These are phyloP conservation scores for Yarrowia phangngaensis DNA, from an alignment of 805 yeast species.

Conservation along the genomic window DNA sequence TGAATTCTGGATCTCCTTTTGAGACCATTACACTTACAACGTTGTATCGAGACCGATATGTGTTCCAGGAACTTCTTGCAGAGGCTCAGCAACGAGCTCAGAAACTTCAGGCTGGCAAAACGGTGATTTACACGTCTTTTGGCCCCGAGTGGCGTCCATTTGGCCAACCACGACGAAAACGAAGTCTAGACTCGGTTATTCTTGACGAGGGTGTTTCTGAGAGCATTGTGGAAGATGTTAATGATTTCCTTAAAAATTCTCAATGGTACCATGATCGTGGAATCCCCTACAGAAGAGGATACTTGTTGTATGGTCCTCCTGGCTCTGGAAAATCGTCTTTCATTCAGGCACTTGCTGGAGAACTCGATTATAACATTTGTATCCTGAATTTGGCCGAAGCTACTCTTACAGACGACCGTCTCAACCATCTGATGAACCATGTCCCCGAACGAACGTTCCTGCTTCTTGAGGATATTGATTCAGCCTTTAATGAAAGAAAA, in stretches of 20 bases:
- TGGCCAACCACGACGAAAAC: slow-evolving; percentile 88
- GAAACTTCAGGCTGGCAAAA: slow-evolving; percentile 81
- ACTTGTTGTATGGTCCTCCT: slow-evolving; percentile 92
- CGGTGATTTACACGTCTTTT: slow-evolving; percentile 90
- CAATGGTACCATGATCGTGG: slow-evolving; percentile 94
- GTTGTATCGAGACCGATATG: slow-evolving; percentile 67
- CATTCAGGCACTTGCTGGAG: slow-evolving; percentile 95
- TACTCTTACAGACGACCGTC: slow-evolving; percentile 87
- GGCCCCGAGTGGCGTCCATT: slow-evolving; percentile 99
- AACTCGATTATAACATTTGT: slow-evolving; percentile 91
- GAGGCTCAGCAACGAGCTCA: slow-evolving; percentile 86
- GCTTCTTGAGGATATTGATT: slow-evolving; percentile 88
- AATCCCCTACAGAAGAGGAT: slow-evolving; percentile 96
- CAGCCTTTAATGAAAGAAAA: slow-evolving; percentile 82
- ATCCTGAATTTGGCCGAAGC: slow-evolving; percentile 85
- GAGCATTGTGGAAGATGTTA: slow-evolving; percentile 62
- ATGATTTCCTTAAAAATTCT: slow-evolving; percentile 73
- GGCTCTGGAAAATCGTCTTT: slow-evolving; percentile 96
- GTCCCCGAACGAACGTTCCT: slow-evolving; percentile 85
- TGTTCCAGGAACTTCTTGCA: slow-evolving; percentile 64
- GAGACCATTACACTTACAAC: slow-evolving; percentile 96
- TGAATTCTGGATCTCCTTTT: slow-evolving; percentile 88
- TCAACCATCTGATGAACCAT: slow-evolving; percentile 94
- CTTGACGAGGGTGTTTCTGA: slow-evolving; percentile 73
- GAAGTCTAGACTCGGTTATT: slow-evolving; percentile 80